A percentile compares a stretch with the other conserved stretches of the same genome.
These are phyloP conservation scores for Phaeophleospora eucalypticola DNA, from an alignment of 2,329 filamentous ascomycete genomes.

Conservation along the genomic window DNA sequence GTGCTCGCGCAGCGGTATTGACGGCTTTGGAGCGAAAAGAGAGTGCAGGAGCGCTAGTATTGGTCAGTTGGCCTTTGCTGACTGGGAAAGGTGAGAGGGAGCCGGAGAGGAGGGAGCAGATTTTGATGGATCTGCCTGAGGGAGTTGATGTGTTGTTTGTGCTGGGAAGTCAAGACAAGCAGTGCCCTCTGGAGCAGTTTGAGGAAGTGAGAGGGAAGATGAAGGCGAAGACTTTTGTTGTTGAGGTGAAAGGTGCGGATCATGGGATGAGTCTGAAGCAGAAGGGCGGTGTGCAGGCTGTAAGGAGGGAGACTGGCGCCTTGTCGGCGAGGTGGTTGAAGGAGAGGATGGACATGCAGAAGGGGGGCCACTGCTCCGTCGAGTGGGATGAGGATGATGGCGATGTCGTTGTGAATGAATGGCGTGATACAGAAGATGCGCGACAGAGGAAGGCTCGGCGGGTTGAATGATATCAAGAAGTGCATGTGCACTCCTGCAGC, in stretches of 20 bases:
- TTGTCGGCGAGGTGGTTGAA: constrained; percentile 15
- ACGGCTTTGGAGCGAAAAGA: constrained; percentile 29
- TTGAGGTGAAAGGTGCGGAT: constrained; percentile 35
- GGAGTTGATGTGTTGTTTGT: constrained; percentile 38
- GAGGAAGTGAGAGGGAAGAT: constrained; percentile 34
- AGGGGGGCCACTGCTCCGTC: constrained; percentile 1
- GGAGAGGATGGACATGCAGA: constrained; percentile 6
- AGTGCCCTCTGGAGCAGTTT: constrained; percentile 33
- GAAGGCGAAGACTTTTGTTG: constrained; percentile 35
- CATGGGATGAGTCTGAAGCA: constrained; percentile 14
- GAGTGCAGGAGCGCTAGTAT: constrained; percentile 27
- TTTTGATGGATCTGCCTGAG: constrained; percentile 34
- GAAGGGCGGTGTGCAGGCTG: constrained; percentile 2
- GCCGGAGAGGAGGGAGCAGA: constrained; percentile 35
- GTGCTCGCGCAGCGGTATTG: constrained; percentile 40
- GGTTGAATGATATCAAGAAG: not conserved
- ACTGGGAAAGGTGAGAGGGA: constrained; percentile 29
- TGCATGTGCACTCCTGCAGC: too few relatives aligned
- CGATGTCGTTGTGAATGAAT: constrained; percentile 4
- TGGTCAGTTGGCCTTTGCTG: constrained; percentile 41
- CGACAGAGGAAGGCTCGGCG: not conserved
- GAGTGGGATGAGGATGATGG: constrained; percentile 8
- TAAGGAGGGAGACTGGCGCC: constrained; percentile 14
- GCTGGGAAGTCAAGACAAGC: constrained; percentile 34
- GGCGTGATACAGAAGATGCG: not conserved